phyloP scores from a whole-genome alignment of 2,329 filamentous ascomycete genomes.

The Diplodia seriata region DNA sequence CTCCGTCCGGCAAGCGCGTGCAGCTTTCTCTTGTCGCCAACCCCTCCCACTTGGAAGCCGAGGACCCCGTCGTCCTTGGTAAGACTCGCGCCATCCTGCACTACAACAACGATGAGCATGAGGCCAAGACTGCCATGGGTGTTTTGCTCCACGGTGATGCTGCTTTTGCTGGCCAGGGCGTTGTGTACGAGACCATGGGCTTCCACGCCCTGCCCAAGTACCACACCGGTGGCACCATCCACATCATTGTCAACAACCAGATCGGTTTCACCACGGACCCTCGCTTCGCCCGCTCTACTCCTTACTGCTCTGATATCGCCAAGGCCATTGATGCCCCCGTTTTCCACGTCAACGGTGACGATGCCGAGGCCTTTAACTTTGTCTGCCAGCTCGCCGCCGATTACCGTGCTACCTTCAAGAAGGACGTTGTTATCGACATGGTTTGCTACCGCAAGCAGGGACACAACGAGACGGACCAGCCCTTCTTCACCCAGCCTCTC shows the following conservation, averaged over 20 bases:
- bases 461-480: slow-evolving; percentile 99
- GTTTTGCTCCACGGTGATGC: slow-evolving; percentile 97
- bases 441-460: slow-evolving; percentile 99
- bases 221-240: slow-evolving; percentile 95
- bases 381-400: slow-evolving; percentile 96
- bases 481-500: slow-evolving; percentile 97
- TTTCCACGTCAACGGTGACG: slow-evolving; percentile 99
- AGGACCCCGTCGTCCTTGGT: slow-evolving; percentile 95
- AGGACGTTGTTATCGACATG: slow-evolving; percentile 96
- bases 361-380: slow-evolving; percentile 98
- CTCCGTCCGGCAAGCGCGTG: slow-evolving; percentile 97
- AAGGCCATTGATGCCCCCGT: slow-evolving; percentile 98
- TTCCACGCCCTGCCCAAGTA: slow-evolving; percentile 96
- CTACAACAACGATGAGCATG: slow-evolving; percentile 96
- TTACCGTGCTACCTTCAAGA: slow-evolving; percentile 98
- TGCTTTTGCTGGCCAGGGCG: slow-evolving; percentile 92
- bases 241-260: slow-evolving; percentile 99
- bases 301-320: slow-evolving; percentile 99
- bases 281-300: slow-evolving; percentile 93
- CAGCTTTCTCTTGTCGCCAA: slow-evolving; percentile 98
- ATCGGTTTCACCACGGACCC: slow-evolving; percentile 99
- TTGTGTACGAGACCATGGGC: slow-evolving; percentile 98
- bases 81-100: slow-evolving; percentile 98
- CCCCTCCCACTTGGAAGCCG: slow-evolving; percentile 95
- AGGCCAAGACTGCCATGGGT: slow-evolving; percentile 89